Evolutionary conservation across 2,329 filamentous ascomycete species (phyloP).

Genomic region (Pseudogymnoascus sp.): DNA sequence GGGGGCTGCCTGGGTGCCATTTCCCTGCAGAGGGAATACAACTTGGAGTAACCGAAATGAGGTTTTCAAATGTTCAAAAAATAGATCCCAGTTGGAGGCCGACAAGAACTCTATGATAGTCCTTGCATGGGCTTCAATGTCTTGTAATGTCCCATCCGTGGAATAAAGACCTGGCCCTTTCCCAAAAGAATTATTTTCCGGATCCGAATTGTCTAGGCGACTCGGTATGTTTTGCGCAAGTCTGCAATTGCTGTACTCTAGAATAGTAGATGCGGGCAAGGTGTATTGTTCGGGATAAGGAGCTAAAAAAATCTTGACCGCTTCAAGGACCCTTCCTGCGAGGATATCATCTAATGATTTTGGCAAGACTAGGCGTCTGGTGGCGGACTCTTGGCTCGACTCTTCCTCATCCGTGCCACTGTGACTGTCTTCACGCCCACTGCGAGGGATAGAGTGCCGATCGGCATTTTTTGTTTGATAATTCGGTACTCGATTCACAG

Average conservation of each 20-base stretch:
- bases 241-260: slow-evolving; percentile 37
- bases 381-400: not conserved
- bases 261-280: slow-evolving; percentile 46
- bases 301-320: slow-evolving; percentile 46
- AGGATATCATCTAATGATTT: slow-evolving; percentile 39
- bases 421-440: not conserved
- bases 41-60: slow-evolving; percentile 22
- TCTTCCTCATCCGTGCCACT: slow-evolving; percentile 1
- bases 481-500: slow-evolving; percentile 27
- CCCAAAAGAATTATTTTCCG: slow-evolving; percentile 28
- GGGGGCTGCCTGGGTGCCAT: slow-evolving; percentile 17
- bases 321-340: slow-evolving; percentile 46
- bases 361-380: slow-evolving; percentile 17
- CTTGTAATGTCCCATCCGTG: slow-evolving; percentile 19
- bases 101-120: slow-evolving; percentile 54
- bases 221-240: not conserved
- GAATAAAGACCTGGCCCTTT: slow-evolving; percentile 29
- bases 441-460: slow-evolving; percentile 6
- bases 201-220: slow-evolving; percentile 26
- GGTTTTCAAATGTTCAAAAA: slow-evolving; percentile 50
- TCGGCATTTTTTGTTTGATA: slow-evolving; percentile 14
- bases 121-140: slow-evolving; percentile 47
- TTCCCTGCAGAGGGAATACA: slow-evolving; percentile 21
- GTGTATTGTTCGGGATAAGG: slow-evolving; percentile 50
- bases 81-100: slow-evolving; percentile 52